Evolutionary conservation across 192 early-diverging fungal genomes (phyloP).

Genomic region (Diversispora eburnea): DNA sequence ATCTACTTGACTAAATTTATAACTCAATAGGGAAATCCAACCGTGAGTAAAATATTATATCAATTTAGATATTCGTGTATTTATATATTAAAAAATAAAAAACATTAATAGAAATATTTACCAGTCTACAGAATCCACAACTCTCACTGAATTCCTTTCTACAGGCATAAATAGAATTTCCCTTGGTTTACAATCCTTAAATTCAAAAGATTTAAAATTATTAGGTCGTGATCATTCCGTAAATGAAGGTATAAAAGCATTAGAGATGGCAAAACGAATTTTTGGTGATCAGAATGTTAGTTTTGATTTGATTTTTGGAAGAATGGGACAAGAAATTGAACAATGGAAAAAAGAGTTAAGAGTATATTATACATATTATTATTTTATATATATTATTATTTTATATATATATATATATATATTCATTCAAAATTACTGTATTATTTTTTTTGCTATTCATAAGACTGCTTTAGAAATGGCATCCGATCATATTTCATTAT

Average conservation of each 20-base stretch:
- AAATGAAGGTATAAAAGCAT: conserved; percentile 38
- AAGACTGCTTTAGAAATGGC: conserved; percentile 44
- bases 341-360: conserved; percentile 46
- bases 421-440: too few relatives aligned
- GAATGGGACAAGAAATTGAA: conserved; percentile 41
- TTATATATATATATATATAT: not conserved
- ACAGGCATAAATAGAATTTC: conserved; percentile 53
- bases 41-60: conserved; percentile 32
- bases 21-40: conserved; percentile 46
- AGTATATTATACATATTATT: conserved; percentile 22
- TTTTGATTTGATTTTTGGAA: conserved; percentile 54
- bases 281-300: conserved; percentile 41
- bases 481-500: conserved; percentile 49
- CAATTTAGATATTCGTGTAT: not conserved
- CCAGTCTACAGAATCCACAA: conserved; percentile 35
- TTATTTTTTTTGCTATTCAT: not conserved
- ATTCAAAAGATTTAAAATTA: conserved; percentile 33
- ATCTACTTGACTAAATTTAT: too few relatives aligned
- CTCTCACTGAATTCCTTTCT: conserved; percentile 34
- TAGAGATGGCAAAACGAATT: conserved; percentile 39
- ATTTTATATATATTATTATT: not conserved
- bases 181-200: conserved; percentile 52
- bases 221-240: conserved; percentile 50
- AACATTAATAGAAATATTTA: not conserved
- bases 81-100: not conserved